These are phyloP conservation scores for Amoebophrya sp. DNA, from an alignment of 169 alveolate genomes.

Conservation along the genomic window DNA sequence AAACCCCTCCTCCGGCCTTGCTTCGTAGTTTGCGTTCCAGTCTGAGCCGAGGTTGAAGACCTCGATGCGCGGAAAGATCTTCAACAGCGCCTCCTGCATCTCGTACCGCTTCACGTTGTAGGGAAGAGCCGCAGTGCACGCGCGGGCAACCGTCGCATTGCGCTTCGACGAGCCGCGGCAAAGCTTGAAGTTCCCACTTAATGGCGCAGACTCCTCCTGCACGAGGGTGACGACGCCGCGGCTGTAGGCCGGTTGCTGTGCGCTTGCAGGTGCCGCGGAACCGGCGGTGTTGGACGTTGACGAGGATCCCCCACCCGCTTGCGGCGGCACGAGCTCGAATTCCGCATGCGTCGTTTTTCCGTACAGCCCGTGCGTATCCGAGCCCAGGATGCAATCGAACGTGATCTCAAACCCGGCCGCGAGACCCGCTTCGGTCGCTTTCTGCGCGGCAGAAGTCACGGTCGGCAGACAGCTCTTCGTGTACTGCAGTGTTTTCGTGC, in stretches of 20 bases:
- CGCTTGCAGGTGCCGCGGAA: too few species aligned
- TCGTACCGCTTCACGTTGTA: conserved; percentile 1
- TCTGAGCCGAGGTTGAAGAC: neutral
- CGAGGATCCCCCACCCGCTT: too few species aligned
- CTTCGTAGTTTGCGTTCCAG: neutral
- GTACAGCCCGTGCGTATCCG: neutral
- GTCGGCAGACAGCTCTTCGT: neutral
- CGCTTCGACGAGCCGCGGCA: neutral
- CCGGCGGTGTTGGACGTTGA: too few species aligned
- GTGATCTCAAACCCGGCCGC: neutral
- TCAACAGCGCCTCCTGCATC: neutral
- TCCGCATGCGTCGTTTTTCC: neutral
- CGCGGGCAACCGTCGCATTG: neutral
- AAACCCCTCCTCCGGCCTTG: neutral
- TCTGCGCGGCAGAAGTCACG: neutral
- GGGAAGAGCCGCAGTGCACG: neutral
- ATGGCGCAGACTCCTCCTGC: neutral
- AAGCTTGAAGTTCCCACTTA: neutral
- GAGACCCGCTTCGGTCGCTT: neutral
- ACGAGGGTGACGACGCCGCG: neutral
- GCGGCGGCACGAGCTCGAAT: neutral
- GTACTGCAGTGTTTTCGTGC: neutral
- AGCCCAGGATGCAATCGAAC: neutral
- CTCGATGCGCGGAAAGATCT: neutral
- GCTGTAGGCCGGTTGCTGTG: neutral